Conservation (phyloP, 2,329 filamentous ascomycete species). For the Penicillium sp. region DNA sequence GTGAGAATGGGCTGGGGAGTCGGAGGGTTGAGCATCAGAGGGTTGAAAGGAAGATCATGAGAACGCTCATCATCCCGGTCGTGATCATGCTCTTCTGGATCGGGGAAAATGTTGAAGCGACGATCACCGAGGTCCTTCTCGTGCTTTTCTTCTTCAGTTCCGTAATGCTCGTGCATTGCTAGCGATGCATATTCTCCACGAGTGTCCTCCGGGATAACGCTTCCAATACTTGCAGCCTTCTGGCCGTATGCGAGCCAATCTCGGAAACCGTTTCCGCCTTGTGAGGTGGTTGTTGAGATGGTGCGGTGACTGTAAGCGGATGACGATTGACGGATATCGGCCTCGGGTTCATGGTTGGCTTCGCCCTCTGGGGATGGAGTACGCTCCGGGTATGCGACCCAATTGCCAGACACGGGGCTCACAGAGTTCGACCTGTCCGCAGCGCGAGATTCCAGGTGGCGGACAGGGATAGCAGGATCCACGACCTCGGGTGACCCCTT, state of each 20-base stretch:
- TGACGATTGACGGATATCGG: conserved; percentile 35
- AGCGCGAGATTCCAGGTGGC: conserved; percentile 31
- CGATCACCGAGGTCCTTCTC: conserved; percentile 42
- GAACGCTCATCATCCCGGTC: conserved; percentile 25
- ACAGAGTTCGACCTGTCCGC: conserved; percentile 36
- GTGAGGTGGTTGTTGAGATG: conserved; percentile 28
- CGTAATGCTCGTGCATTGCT: conserved; percentile 37
- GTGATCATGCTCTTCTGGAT: conserved; percentile 34
- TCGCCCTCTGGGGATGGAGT: conserved; percentile 34
- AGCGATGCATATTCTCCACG: conserved; percentile 43
- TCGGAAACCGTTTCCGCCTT: conserved; percentile 29
- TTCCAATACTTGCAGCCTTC: conserved; percentile 32
- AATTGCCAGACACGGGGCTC: conserved; percentile 45
- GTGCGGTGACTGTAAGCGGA: conserved; percentile 36
- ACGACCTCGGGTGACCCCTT: conserved; percentile 36
- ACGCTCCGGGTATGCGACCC: conserved; percentile 43
- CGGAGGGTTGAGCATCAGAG: conserved; percentile 50
- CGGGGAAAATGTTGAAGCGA: conserved; percentile 37
- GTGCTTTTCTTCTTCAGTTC: conserved; percentile 33
- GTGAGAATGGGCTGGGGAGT: conserved; percentile 40
- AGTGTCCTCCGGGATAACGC: conserved; percentile 36
- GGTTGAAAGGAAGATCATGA: conserved; percentile 38
- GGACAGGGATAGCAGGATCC: conserved; percentile 33
- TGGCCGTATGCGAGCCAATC: conserved; percentile 39
- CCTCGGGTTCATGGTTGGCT: conserved; percentile 21